Base-by-base conservation (phyloP, 2,329 filamentous ascomycete genomes). In the Colletotrichum incanum region DNA sequence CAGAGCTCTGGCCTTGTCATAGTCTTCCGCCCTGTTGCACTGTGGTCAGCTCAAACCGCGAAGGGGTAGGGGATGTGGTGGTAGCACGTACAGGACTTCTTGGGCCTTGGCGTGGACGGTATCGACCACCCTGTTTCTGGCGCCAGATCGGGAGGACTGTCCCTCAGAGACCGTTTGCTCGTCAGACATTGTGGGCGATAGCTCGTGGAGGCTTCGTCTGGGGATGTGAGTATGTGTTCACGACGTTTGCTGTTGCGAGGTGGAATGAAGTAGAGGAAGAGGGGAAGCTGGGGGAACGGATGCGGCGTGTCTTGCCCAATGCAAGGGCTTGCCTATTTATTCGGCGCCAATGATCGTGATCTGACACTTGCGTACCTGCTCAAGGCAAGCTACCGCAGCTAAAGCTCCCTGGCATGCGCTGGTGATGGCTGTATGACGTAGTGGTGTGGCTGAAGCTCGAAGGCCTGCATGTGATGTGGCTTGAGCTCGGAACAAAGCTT, bases 11-110 rank as follows among this genome's bases (percentile, higher is more conserved):
- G 93, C 89, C 74, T 91, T 90, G 73, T 89, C 86, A 68, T 92
- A 91, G 79, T 98, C 95, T 75, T 95, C 91, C 74, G 90, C 85
- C 54, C 89, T 91, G 74, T 50, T 37, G 23, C 52, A 47, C 73
- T 64, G 69, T 61, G 20, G 65, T 77, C 68, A 76, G 65, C 47
- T 47, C 43, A 16, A 26, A 14, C 47, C 16, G 23, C 34, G 28
- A 12, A 31, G 18, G 28, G 18, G 28, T 14, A 14, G 39, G 26
- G 39, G 26, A 16, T 18, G 18, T 20, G 12, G 12, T 39, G 37
- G 52, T 72, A 72, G 12, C 59, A 73, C 75, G 73, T 80, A 89
- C 86, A 86, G 79, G 73, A 88, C 84, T 75, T 87, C 83, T 71
- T 87, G 85, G 26, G 87, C 87, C 78, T 83, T 88, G 54, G 80